Percentiles rank a stretch among this genome's conserved stretches.
These are phyloP conservation scores for Chaetomiaceae sp. DNA, from an alignment of 2,329 filamentous ascomycete genomes.

Conservation along the genomic window DNA sequence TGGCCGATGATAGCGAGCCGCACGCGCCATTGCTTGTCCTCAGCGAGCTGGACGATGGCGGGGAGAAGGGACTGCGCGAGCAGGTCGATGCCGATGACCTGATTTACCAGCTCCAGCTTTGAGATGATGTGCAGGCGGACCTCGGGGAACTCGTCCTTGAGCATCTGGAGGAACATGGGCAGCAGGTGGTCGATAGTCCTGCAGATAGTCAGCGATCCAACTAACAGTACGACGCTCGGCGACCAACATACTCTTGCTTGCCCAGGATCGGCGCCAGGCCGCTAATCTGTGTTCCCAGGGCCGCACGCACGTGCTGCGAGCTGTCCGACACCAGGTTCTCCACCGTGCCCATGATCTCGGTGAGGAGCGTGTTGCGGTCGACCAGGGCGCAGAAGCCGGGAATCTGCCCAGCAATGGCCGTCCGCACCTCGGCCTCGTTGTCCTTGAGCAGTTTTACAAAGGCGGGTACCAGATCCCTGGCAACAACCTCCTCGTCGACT, in stretches of 20 bases:
- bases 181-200: slow-evolving; percentile 94
- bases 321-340: slow-evolving; percentile 94
- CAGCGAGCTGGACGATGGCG: slow-evolving; percentile 93
- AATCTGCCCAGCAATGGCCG: slow-evolving; percentile 94
- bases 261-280: slow-evolving; percentile 93
- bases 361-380: slow-evolving; percentile 80
- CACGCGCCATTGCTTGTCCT: slow-evolving; percentile 99
- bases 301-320: slow-evolving; percentile 93
- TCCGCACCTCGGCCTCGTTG: slow-evolving; percentile 94
- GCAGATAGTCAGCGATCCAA: slow-evolving; percentile 19
- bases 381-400: slow-evolving; percentile 92
- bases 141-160: slow-evolving; percentile 98
- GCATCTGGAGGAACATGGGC: slow-evolving; percentile 98
- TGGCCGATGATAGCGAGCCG: slow-evolving; percentile 98
- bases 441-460: slow-evolving; percentile 98
- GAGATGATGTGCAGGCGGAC: slow-evolving; percentile 98
- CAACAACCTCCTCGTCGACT: slow-evolving; percentile 93
- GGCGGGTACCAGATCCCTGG: slow-evolving; percentile 87
- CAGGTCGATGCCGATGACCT: slow-evolving; percentile 96
- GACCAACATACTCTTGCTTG: slow-evolving; percentile 77
- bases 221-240: too few species aligned
- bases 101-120: slow-evolving; percentile 97
- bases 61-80: slow-evolving; percentile 95
- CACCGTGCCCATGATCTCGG: slow-evolving; percentile 93
- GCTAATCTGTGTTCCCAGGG: slow-evolving; percentile 93